A percentile compares a stretch with the other conserved stretches of the same genome.
These are phyloP conservation scores for Annulohypoxylon nitens DNA, from an alignment of 495 filamentous ascomycete species.

Conservation along the genomic window DNA sequence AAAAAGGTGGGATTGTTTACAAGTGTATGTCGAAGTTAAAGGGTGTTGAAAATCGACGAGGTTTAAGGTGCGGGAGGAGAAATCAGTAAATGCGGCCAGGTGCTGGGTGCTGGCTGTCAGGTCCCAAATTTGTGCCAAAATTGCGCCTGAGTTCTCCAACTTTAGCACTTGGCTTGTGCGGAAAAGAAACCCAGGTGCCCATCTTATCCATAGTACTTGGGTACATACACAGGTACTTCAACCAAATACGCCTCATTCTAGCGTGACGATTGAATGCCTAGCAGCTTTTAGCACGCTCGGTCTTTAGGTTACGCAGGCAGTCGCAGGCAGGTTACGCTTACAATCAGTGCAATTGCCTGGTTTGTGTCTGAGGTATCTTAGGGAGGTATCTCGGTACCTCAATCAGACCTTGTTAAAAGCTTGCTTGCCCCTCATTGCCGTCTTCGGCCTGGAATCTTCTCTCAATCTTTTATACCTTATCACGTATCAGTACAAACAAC, in stretches of 20 bases:
- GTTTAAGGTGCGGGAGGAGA: conserved; percentile 55
- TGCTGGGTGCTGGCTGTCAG: conserved; percentile 34
- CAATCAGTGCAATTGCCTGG: conserved; percentile 1
- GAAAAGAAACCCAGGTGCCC: conserved; percentile 17
- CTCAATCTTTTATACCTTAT: conserved; percentile 34
- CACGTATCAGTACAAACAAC: conserved; percentile 17
- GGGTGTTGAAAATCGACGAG: conserved; percentile 53
- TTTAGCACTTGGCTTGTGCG: conserved; percentile 47
- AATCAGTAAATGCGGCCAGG: conserved; percentile 48
- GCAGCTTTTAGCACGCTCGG: not conserved
- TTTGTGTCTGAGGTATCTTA: not conserved
- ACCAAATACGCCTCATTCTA: conserved; percentile 23
- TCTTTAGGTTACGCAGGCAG: conserved; percentile 1
- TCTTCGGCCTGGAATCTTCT: conserved; percentile 52
- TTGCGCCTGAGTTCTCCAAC: conserved; percentile 44
- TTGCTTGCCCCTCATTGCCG: conserved; percentile 46
- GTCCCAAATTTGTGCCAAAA: conserved; percentile 26
- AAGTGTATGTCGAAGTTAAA: conserved; percentile 45
- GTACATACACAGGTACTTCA: conserved; percentile 28
- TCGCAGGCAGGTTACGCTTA: conserved; percentile 2
- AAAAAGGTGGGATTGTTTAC: conserved; percentile 52
- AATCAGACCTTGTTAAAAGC: conserved; percentile 29
- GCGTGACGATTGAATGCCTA: conserved; percentile 4
- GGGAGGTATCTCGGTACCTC: conserved; percentile 17
- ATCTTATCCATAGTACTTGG: conserved; percentile 5